Base-by-base conservation (phyloP, 768 basidiomycete genomes). In the Asterophora lycoperdoides region DNA sequence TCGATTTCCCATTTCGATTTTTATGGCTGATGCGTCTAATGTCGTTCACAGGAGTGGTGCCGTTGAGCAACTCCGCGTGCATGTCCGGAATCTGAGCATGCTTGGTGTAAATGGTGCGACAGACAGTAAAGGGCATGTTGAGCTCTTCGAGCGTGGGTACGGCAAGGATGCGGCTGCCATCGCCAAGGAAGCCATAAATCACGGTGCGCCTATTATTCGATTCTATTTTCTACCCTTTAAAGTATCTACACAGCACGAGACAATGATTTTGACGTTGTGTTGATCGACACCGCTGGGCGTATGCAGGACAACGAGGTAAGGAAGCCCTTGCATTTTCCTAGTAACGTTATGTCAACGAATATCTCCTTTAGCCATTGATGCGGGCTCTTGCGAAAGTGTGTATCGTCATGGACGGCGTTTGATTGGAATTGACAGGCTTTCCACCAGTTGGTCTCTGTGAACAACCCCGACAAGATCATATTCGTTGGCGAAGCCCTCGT, bases 91-190 rank as follows among this genome's bases (percentile, higher is more conserved):
- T 66, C 65, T 99, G 56, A 83, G 91, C 48, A 87, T 87, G 84
- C 73, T 99, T 26, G 74, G 75, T 2, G 78, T 86, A 23, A 81
- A 84, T 52, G 84, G 84, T 1, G 81, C 82, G 5, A 70, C 76
- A 1, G 78, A 79, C 53, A 86, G 81, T 61, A 86, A 83, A 64
- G 79, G 82, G 8, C 78, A 83, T 44, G 90, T 99, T 30, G 96
- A 98, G 69, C 72, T 98, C 40, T 99, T 87, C 62, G 95, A 99
- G 68, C 80, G 86, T 52, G 96, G 96, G 2, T 99, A 99, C 64
- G 96, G 96, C 2, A 98, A 97, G 69, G 96, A 99, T 60, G 94
- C 95, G n/a, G 95, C 96, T 19, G 91, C 89, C 7, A 99, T 99
- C 43, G 95, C 94, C 3, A 93, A 84, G 65, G 95, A 99, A 63